These are phyloP conservation scores for Tylopilus sp. DNA, from an alignment of 768 basidiomycete species.

Conservation along the genomic window DNA sequence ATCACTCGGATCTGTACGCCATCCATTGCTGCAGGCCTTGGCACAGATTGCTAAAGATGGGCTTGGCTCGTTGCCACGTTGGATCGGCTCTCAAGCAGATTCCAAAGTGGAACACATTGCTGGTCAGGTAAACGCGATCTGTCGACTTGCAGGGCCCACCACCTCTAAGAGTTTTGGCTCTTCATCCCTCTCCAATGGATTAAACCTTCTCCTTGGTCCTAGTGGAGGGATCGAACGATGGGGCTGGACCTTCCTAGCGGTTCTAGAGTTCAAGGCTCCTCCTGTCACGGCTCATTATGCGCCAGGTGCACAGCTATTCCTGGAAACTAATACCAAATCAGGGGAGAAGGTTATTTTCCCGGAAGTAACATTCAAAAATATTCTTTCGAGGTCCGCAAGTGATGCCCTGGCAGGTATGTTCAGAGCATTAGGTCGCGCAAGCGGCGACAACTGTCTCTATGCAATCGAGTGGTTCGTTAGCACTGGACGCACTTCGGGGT, in stretches of 20 bases:
- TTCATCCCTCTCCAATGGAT: conserved; percentile 45
- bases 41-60: conserved; percentile 61
- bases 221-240: conserved; percentile 85
- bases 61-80: conserved; percentile 66
- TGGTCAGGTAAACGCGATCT: conserved; percentile 66
- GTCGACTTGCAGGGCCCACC: conserved; percentile 39
- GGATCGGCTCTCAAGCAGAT: conserved; percentile 69
- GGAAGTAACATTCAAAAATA: conserved; percentile 51
- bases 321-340: conserved; percentile 47
- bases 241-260: conserved; percentile 83
- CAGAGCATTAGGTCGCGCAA: conserved; percentile 62
- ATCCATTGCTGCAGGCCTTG: conserved; percentile 51
- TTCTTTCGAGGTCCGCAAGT: conserved; percentile 48
- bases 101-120: conserved; percentile 68
- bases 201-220: conserved; percentile 72
- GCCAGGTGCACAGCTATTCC: conserved; percentile 50
- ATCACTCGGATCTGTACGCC: conserved; percentile 38
- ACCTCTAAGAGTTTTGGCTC: conserved; percentile 24
- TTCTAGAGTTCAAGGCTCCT: conserved; percentile 71
- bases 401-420: conserved; percentile 69
- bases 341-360: conserved; percentile 49
- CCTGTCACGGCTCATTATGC: conserved; percentile 43
- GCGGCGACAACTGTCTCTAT: conserved; percentile 65
- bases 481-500: conserved; percentile 44
- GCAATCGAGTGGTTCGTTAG: conserved; percentile 81